Evolutionary conservation across 805 yeast genomes (phyloP).

Genomic region (Yarrowia porcina): DNA sequence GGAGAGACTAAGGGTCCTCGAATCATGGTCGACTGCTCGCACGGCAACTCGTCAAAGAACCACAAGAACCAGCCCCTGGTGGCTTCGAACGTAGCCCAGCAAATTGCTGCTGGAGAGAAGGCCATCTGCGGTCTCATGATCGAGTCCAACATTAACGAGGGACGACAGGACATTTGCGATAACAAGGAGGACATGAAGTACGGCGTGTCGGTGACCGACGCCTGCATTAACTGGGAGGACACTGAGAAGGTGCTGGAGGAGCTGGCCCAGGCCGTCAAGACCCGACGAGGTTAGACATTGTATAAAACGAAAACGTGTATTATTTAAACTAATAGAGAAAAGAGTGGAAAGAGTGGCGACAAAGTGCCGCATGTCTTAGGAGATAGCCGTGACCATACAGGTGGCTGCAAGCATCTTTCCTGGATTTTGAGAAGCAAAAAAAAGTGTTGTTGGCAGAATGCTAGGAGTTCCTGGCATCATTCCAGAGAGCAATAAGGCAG

Average conservation of each 20-base stretch:
- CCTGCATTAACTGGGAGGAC: constrained; percentile 87
- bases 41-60: constrained; percentile 90
- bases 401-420: too few species aligned
- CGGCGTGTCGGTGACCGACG: constrained; percentile 97
- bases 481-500: too few species aligned
- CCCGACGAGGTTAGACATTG: constrained; percentile 53
- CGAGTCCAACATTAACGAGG: constrained; percentile 87
- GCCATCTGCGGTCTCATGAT: constrained; percentile 93
- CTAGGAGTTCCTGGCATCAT: too few species aligned
- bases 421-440: too few species aligned
- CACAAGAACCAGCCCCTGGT: constrained; percentile 92
- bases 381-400: too few species aligned
- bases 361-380: too few species aligned
- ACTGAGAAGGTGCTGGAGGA: constrained; percentile 69
- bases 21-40: constrained; percentile 96
- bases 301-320: background rate
- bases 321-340: constrained; percentile 23
- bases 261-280: constrained; percentile 75
- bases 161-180: constrained; percentile 87
- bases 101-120: constrained; percentile 68
- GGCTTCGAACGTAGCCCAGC: constrained; percentile 71
- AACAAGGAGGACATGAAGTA: constrained; percentile 76
- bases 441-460: too few species aligned
- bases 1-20: constrained; percentile 46
- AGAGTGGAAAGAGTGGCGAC: too few species aligned